Base-by-base conservation (phyloP, 2,329 filamentous ascomycete genomes). In the Biscogniauxia sp. region DNA sequence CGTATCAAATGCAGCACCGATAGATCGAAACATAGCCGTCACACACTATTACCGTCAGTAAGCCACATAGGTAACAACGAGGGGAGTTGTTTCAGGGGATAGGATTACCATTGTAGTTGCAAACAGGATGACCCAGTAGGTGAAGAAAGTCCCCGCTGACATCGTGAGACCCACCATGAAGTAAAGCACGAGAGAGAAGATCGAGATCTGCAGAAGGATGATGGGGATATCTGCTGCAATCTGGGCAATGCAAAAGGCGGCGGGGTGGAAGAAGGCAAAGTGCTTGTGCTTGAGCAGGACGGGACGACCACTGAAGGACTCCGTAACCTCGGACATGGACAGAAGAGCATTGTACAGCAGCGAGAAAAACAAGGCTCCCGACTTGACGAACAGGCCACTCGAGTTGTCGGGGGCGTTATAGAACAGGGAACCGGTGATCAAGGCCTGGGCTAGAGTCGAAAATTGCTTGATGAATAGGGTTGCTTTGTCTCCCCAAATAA, bases 201-300 rank as follows among this genome's bases (percentile, higher is more conserved):
- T 73, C 7, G 81, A 66, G 2, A 87, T 83, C 66, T 88, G 84
- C 9, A 87, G 72, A 19, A 86, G 73, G 0, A 86, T 80, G 8
- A 87, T 73, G 0, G 86, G 85, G 0, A 86, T 72, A 66, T 88
- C 73, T 9, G 72, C 68, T 3, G 70, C 52, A 2, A 68, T 72
- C 53, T 73, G 71, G 1, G 71, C 72, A 6, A 74, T 57, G 7
- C 84, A 84, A 62, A 82, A 86, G 19, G 86, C 85, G 0, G 84
- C 78, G 1, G 85, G 86, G 3, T 83, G 84, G 64, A 90, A 89
- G 72, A 90, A 90, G 0, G 86, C 86, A 64, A 89, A 90, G 23
- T 82, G 85, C 69, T 89, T 89, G 73, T 91, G 88, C 71, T 90
- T 90, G 57, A 89, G 75, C 49, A 91, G 73, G 59, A 91, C 89